These are phyloP conservation scores for Kodamaea arcana DNA, from an alignment of 1,139 yeast genomes.

Conservation along the genomic window DNA sequence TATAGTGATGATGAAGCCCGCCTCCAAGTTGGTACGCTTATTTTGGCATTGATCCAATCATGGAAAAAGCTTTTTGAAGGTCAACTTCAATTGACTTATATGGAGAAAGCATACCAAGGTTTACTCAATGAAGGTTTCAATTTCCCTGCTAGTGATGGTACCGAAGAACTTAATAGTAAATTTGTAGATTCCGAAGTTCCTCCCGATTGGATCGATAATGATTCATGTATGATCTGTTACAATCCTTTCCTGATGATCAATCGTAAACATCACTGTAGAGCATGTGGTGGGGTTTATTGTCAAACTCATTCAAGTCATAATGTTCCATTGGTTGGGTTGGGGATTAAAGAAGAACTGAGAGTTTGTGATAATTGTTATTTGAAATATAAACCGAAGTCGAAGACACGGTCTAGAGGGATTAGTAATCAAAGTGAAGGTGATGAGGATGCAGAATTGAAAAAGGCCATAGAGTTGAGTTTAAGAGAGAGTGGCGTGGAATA, in stretches of 20 bases:
- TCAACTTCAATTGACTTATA: conserved; percentile 64
- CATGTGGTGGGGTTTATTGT: conserved; percentile 95
- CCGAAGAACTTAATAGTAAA: conserved; percentile 32
- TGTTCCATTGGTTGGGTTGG: conserved; percentile 73
- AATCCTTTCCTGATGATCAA: conserved; percentile 73
- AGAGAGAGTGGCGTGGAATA: conserved; percentile 43
- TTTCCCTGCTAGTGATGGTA: conserved; percentile 55
- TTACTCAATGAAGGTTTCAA: conserved; percentile 60
- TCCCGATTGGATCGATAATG: conserved; percentile 97
- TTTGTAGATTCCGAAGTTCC: conserved; percentile 89
- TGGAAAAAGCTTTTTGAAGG: conserved; percentile 76
- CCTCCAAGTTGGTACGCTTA: conserved; percentile 53
- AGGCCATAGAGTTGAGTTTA: conserved; percentile 76
- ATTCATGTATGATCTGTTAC: conserved; percentile 93
- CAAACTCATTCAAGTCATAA: conserved; percentile 74
- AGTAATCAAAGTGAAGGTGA: conserved; percentile 29
- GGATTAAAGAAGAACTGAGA: conserved; percentile 84
- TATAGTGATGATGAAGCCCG: conserved; percentile 40
- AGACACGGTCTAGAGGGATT: not conserved
- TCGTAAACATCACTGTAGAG: conserved; percentile 93
- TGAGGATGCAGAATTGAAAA: conserved; percentile 73
- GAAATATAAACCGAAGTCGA: conserved; percentile 32
- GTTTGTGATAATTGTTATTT: conserved; percentile 89
- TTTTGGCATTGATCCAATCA: conserved; percentile 64
- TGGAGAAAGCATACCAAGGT: conserved; percentile 56